These are phyloP conservation scores for Symbiodinium pilosum DNA, from an alignment of 73 alveolate genomes.

Conservation along the genomic window DNA sequence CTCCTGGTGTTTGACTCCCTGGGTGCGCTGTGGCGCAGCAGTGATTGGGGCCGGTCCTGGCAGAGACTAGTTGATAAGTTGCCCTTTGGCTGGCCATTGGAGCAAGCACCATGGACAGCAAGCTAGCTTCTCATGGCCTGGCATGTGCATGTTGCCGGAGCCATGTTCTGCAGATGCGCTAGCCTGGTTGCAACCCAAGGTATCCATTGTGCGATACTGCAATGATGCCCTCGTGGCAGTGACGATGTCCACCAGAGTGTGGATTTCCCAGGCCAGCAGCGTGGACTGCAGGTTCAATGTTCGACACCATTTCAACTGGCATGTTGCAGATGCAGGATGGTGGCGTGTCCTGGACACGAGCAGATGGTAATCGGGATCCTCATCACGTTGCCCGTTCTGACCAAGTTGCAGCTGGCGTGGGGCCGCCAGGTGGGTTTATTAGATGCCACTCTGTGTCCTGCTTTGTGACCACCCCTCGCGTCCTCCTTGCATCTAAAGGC, in stretches of 20 bases:
- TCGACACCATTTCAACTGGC: too few relatives aligned
- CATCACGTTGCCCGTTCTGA: background rate
- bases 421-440: constrained; percentile 23
- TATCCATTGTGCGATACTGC: constrained; percentile 42
- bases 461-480: too few relatives aligned
- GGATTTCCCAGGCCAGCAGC: constrained; percentile 30
- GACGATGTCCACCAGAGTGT: constrained; percentile 74
- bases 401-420: background rate
- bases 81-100: constrained; percentile 48
- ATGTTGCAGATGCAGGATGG: background rate
- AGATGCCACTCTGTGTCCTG: too few relatives aligned
- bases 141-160: too few relatives aligned
- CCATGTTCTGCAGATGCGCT: background rate
- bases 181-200: background rate
- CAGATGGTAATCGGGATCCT: background rate
- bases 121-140: too few relatives aligned
- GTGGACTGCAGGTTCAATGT: too few relatives aligned
- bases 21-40: constrained; percentile 57
- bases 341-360: background rate
- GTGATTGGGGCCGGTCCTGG: constrained; percentile 49
- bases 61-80: background rate
- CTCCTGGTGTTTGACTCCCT: constrained; percentile 36
- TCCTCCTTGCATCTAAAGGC: too few relatives aligned
- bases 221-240: constrained; percentile 58
- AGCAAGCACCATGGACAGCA: background rate